Evolutionary conservation across 768 basidiomycete genomes (phyloP).

Genomic region (Leucocoprinus leucothites): DNA sequence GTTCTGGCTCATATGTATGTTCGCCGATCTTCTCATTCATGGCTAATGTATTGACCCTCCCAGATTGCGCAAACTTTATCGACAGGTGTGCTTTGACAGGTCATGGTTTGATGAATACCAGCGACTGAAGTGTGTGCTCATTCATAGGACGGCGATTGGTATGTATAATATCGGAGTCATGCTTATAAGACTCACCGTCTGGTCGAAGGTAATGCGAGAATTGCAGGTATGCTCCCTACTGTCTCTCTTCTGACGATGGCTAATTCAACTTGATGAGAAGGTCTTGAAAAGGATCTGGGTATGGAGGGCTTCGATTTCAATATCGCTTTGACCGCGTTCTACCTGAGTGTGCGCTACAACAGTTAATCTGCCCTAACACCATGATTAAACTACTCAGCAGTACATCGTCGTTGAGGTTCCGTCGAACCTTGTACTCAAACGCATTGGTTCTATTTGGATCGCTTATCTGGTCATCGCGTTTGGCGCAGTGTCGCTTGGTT

Average conservation of each 20-base stretch:
- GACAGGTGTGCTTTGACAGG: too few species aligned
- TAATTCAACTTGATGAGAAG: constrained; percentile 12
- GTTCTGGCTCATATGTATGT: constrained; percentile 37
- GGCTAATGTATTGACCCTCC: not conserved
- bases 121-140: not conserved
- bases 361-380: too few species aligned
- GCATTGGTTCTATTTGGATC: constrained; percentile 36
- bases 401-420: constrained; percentile 27
- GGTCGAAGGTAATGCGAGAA: constrained; percentile 19
- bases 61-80: not conserved
- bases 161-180: not conserved
- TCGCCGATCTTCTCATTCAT: not conserved
- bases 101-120: too few species aligned
- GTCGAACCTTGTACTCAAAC: constrained; percentile 40
- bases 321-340: constrained; percentile 38
- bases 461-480: constrained; percentile 35
- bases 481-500: constrained; percentile 33
- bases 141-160: constrained; percentile 16
- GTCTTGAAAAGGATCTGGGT: constrained; percentile 37
- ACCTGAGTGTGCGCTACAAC: constrained; percentile 30
- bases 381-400: too few species aligned
- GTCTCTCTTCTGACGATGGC: too few species aligned
- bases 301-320: constrained; percentile 40
- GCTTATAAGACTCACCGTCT: not conserved
- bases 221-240: constrained; percentile 18